Conservation (phyloP, 345 rosid genomes). For the Eucalyptus cladocalyx region DNA sequence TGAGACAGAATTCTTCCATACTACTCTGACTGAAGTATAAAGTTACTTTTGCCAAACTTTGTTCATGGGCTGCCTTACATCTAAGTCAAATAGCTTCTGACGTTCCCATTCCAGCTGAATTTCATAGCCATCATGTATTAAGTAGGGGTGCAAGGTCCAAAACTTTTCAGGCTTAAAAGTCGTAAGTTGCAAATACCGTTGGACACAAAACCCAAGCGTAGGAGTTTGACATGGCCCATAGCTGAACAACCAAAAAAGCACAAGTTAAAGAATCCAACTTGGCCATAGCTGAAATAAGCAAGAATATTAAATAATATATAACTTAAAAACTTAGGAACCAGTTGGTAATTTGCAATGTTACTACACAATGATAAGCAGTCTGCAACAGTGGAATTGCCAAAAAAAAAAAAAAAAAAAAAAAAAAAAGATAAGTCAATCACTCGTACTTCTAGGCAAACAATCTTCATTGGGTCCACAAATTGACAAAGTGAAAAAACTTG, state of each 20-base stretch:
- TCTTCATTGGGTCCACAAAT: not conserved
- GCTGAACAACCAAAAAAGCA: not conserved
- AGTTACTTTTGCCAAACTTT: not conserved
- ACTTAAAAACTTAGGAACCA: not conserved
- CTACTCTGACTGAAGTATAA: not conserved
- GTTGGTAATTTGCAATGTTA: not conserved
- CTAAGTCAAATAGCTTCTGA: constrained; percentile 70
- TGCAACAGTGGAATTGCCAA: not conserved
- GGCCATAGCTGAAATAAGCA: not conserved
- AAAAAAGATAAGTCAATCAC: not conserved
- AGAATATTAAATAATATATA: not conserved
- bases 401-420: not conserved
- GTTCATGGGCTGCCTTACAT: constrained; percentile 35
- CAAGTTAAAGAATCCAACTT: not conserved
- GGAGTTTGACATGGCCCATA: constrained; percentile 98
- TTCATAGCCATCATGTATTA: constrained; percentile 58
- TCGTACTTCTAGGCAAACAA: not conserved
- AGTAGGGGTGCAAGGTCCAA: constrained; percentile 67
- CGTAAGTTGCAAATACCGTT: constrained; percentile 79
- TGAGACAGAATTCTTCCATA: not conserved
- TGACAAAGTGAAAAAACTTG: not conserved
- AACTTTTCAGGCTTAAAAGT: constrained; percentile 82
- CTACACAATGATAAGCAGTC: not conserved
- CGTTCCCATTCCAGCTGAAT: constrained; percentile 94
- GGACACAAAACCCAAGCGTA: constrained; percentile 95